Percentiles rank a stretch among this genome's conserved stretches.
Evolutionary conservation across 164 flowering plant species (phyloP).

Genomic region (Euptelea pleiosperma): DNA sequence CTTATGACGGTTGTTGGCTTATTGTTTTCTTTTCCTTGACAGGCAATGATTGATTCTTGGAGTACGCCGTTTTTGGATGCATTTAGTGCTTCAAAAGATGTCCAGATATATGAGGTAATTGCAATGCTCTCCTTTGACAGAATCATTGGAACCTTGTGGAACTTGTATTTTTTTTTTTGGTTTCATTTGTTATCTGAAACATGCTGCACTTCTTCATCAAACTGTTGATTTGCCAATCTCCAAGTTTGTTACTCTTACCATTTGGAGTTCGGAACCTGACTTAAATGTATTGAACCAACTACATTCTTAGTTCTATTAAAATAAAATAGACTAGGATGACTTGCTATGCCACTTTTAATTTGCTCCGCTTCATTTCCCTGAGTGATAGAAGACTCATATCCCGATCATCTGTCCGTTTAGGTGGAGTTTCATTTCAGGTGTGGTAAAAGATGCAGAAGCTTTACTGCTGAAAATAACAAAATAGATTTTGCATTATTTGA

Average conservation of each 20-base stretch:
- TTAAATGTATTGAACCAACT: not conserved
- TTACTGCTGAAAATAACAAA: no score
- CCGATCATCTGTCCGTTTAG: no score
- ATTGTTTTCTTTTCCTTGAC: constrained; percentile 21
- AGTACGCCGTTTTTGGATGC: constrained; percentile 58
- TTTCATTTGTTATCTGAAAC: not conserved
- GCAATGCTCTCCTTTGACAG: not conserved
- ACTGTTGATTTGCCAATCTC: not conserved
- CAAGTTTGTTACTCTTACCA: not conserved
- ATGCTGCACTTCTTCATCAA: not conserved
- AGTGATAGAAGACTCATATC: no score
- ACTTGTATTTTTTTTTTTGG: not conserved
- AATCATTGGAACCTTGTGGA: not conserved
- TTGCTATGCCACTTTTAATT: no score
- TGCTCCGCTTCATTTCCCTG: no score
- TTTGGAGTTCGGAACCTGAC: not conserved
- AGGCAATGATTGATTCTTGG: constrained; percentile 93
- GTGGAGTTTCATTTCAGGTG: no score
- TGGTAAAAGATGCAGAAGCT: no score
- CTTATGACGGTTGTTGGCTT: constrained; percentile 1
- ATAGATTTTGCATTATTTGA: not conserved
- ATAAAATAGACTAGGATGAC: no score
- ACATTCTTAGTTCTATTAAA: no score
- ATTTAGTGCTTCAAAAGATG: constrained; percentile 46
- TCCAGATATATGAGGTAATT: constrained; percentile 78